Evolutionary conservation across 2,329 filamentous ascomycete genomes (phyloP).

Genomic region (Hypoxylon sp.): DNA sequence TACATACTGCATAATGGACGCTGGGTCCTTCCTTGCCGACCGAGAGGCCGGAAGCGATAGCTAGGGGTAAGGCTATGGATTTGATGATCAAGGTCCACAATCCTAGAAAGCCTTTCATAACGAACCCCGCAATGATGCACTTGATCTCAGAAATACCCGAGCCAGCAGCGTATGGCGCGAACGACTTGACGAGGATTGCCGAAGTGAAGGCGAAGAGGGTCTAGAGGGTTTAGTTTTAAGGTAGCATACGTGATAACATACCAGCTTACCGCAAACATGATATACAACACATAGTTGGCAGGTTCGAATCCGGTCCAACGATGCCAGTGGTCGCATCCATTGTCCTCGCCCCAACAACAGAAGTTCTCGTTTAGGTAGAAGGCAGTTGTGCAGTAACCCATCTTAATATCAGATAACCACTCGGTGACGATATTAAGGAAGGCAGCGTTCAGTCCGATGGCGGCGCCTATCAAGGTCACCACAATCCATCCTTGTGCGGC

Average conservation of each 20-base stretch:
- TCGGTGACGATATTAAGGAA: constrained; percentile 96
- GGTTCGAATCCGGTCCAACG: constrained; percentile 85
- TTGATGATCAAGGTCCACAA: constrained; percentile 95
- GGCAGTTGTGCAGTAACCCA: constrained; percentile 93
- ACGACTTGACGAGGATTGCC: constrained; percentile 87
- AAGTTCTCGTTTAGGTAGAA: constrained; percentile 99
- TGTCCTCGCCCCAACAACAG: constrained; percentile 97
- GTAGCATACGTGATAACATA: not conserved
- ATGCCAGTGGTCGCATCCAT: constrained; percentile 90
- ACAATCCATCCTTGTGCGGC: constrained; percentile 99
- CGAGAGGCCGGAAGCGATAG: constrained; percentile 93
- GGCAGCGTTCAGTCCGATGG: constrained; percentile 93
- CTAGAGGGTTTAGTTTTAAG: constrained; percentile 58
- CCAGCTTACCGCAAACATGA: constrained; percentile 79
- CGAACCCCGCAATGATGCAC: constrained; percentile 97
- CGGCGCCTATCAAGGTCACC: constrained; percentile 91
- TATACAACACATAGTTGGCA: constrained; percentile 90
- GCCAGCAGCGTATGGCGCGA: constrained; percentile 95
- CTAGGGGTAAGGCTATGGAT: constrained; percentile 88
- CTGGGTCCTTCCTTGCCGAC: constrained; percentile 98
- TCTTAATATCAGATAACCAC: constrained; percentile 95
- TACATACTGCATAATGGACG: constrained; percentile 99
- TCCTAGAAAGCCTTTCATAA: constrained; percentile 98
- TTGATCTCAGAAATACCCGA: constrained; percentile 99
- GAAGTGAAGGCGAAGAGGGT: constrained; percentile 85